Evolutionary conservation across 441 rosid species (phyloP).

Genomic region (Geranium incanum): DNA sequence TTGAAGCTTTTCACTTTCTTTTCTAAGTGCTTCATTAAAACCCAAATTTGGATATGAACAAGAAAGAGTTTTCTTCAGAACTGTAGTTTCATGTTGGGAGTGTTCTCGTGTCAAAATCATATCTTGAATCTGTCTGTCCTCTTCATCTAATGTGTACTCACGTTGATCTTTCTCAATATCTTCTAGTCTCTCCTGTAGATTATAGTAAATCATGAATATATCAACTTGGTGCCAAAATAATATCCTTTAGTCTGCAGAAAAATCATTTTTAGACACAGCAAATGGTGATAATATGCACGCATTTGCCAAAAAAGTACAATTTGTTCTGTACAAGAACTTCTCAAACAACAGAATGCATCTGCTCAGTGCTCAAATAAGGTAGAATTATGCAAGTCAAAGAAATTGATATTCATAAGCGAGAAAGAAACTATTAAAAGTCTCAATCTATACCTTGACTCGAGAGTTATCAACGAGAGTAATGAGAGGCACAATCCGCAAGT

Average conservation of each 20-base stretch:
- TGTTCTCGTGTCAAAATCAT: slow-evolving; percentile 67
- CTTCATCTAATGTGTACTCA: slow-evolving; percentile 86
- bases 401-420: neutral
- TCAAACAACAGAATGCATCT: neutral
- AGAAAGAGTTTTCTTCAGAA: slow-evolving; percentile 73
- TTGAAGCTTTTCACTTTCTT: slow-evolving; percentile 65
- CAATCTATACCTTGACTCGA: slow-evolving; percentile 61
- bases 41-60: slow-evolving; percentile 70
- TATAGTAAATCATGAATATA: slow-evolving; percentile 9
- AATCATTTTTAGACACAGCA: slow-evolving; percentile 1
- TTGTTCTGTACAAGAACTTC: neutral
- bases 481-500: slow-evolving; percentile 77
- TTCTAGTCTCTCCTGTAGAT: slow-evolving; percentile 69
- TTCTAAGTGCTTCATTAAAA: slow-evolving; percentile 61
- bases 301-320: neutral
- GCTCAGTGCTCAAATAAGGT: neutral
- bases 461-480: slow-evolving; percentile 80
- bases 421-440: neutral
- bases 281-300: neutral
- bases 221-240: slow-evolving; percentile 2
- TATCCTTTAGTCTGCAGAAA: neutral
- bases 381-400: neutral
- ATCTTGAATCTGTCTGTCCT: slow-evolving; percentile 72
- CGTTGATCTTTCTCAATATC: slow-evolving; percentile 70
- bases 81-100: slow-evolving; percentile 41